Evolutionary conservation across 306 rosid species (phyloP).

Genomic region (Medicago ruthenica): DNA sequence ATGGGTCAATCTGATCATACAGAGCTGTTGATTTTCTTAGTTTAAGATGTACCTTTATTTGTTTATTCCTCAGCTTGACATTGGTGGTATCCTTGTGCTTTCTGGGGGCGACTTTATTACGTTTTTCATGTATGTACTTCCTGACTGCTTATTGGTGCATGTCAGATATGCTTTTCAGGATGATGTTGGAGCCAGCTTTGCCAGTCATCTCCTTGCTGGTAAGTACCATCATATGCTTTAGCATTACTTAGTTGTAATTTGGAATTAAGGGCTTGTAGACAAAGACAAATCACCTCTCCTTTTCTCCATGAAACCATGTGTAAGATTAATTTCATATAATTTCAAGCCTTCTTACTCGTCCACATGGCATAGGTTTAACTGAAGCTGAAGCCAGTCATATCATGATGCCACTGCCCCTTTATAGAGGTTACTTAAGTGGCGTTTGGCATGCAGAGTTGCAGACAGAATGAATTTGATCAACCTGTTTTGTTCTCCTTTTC

Average conservation of each 20-base stretch:
- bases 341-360: slow-evolving; percentile 24
- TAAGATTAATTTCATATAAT: slow-evolving; percentile 20
- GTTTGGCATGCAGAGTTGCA: not conserved
- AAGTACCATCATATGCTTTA: slow-evolving; percentile 52
- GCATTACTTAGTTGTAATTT: slow-evolving; percentile 37
- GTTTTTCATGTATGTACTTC: slow-evolving; percentile 47
- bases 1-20: slow-evolving; percentile 30
- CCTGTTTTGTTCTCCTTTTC: not conserved
- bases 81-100: slow-evolving; percentile 40
- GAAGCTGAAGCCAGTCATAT: slow-evolving; percentile 37
- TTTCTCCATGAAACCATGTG: slow-evolving; percentile 30
- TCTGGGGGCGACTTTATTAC: slow-evolving; percentile 46
- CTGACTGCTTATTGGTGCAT: slow-evolving; percentile 57
- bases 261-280: slow-evolving; percentile 29
- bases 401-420: slow-evolving; percentile 31
- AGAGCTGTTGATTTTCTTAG: slow-evolving; percentile 11
- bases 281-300: slow-evolving; percentile 17
- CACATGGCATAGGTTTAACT: slow-evolving; percentile 3
- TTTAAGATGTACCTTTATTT: slow-evolving; percentile 37
- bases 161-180: slow-evolving; percentile 76
- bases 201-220: slow-evolving; percentile 71
- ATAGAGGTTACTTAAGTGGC: not conserved
- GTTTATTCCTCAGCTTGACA: slow-evolving; percentile 44
- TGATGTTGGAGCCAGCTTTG: slow-evolving; percentile 79
- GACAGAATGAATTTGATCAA: not conserved